phyloP scores from a whole-genome alignment of 106 monocot genomes.

The Dioscorea alata region DNA sequence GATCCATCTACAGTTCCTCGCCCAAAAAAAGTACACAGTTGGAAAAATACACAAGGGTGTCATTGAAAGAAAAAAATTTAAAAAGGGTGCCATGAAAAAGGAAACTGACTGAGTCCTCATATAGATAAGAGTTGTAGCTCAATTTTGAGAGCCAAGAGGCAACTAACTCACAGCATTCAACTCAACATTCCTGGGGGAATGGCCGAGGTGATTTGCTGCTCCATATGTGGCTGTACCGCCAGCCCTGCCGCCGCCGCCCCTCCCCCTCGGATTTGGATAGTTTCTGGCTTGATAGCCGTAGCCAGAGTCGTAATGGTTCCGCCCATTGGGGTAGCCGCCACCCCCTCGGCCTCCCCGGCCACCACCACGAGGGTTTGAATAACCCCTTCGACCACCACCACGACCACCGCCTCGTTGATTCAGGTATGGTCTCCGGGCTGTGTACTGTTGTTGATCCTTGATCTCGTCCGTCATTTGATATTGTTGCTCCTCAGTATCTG shows the following conservation, averaged over 20 bases:
- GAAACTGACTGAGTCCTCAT: too few relatives aligned
- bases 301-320: conserved; percentile 38
- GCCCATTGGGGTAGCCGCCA: conserved; percentile 41
- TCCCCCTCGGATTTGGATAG: conserved; percentile 36
- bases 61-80: too few relatives aligned
- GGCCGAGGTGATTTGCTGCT: conserved; percentile 20
- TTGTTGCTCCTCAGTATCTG: conserved; percentile 18
- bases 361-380: conserved; percentile 20
- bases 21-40: too few relatives aligned
- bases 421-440: conserved; percentile 23
- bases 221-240: conserved; percentile 25
- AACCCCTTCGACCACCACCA: conserved; percentile 33
- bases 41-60: too few relatives aligned
- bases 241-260: conserved; percentile 45
- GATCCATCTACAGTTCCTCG: too few relatives aligned
- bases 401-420: conserved; percentile 42
- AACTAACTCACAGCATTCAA: not conserved
- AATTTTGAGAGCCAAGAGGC: too few relatives aligned
- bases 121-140: too few relatives aligned
- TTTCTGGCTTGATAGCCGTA: conserved; percentile 32
- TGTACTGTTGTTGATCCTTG: conserved; percentile 24
- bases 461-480: conserved; percentile 19
- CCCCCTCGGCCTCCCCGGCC: conserved; percentile 35
- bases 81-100: too few relatives aligned
- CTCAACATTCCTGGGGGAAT: conserved; percentile 22